These are phyloP conservation scores for Gardenia jasminoides DNA, from an alignment of 257 asterid species.

Conservation along the genomic window DNA sequence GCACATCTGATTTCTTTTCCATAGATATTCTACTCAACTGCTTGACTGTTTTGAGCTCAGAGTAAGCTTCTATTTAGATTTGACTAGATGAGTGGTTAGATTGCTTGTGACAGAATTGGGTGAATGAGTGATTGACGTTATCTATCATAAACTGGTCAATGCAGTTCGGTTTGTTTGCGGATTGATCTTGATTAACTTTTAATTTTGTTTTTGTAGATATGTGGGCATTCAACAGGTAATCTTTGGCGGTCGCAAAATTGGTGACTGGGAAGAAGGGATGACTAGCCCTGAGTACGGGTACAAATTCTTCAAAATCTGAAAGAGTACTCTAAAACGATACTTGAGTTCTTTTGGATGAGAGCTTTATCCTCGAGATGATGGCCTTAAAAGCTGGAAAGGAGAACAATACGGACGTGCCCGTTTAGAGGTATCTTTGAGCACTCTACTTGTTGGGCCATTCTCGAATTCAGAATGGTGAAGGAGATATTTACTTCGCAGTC, in stretches of 20 bases:
- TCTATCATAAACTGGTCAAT: background rate
- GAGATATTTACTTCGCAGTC: background rate
- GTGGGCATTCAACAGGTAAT: constrained; percentile 93
- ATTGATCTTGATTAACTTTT: background rate
- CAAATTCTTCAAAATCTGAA: constrained; percentile 78
- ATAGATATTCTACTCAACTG: constrained; percentile 95
- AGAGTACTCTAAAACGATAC: background rate
- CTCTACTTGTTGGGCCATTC: background rate
- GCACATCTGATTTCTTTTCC: constrained; percentile 85
- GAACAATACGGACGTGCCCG: background rate
- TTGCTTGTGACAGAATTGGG: background rate
- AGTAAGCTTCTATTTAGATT: constrained; percentile 47
- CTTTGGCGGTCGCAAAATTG: constrained; percentile 75
- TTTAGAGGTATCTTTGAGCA: background rate
- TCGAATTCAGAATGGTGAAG: background rate
- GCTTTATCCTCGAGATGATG: background rate
- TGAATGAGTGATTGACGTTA: background rate
- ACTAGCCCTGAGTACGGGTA: constrained; percentile 74
- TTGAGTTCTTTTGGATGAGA: background rate
- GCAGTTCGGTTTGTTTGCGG: background rate
- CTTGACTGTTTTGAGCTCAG: constrained; percentile 88
- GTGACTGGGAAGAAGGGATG: constrained; percentile 99
- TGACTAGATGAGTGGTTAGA: background rate
- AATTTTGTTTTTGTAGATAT: constrained; percentile 43
- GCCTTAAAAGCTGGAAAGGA: background rate